phyloP scores from a whole-genome alignment of 164 flowering plant genomes.

The Tetracentron sinense region DNA sequence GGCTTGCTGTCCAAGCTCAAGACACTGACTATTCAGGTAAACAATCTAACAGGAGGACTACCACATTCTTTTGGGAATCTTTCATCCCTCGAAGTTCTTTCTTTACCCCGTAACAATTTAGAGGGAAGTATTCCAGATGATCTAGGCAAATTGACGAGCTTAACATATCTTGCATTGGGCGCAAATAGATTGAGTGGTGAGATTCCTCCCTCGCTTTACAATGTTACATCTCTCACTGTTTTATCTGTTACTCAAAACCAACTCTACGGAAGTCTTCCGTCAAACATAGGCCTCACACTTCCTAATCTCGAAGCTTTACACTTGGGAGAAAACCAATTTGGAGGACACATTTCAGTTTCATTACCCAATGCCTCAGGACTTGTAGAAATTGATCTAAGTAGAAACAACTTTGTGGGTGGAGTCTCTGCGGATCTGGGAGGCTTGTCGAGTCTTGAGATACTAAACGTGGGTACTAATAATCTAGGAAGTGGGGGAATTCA shows the following conservation, averaged over 20 bases:
- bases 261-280: conserved; percentile 4
- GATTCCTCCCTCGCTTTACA: conserved; percentile 13
- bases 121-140: conserved; percentile 1
- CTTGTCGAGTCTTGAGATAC: not conserved
- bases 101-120: conserved; percentile 2
- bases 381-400: not conserved
- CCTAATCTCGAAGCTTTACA: not conserved
- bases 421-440: conserved; percentile 8
- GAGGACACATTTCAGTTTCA: conserved; percentile 1
- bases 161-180: not conserved
- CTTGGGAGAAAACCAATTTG: not conserved
- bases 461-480: not conserved
- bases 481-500: not conserved
- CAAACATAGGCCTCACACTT: not conserved
- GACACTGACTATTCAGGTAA: too few species aligned
- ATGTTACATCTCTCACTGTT: conserved; percentile 1
- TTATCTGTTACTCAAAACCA: not conserved
- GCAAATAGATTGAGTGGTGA: not conserved
- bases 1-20: too few species aligned
- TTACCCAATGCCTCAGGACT: conserved; percentile 7
- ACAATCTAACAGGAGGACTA: too few species aligned
- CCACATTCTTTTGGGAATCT: not conserved
- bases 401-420: conserved; percentile 10
- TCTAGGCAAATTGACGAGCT: conserved; percentile 1
- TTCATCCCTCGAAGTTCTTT: not conserved